Evolutionary conservation across 805 yeast genomes (phyloP).

Genomic region (Saturnispora kantuleensis): DNA sequence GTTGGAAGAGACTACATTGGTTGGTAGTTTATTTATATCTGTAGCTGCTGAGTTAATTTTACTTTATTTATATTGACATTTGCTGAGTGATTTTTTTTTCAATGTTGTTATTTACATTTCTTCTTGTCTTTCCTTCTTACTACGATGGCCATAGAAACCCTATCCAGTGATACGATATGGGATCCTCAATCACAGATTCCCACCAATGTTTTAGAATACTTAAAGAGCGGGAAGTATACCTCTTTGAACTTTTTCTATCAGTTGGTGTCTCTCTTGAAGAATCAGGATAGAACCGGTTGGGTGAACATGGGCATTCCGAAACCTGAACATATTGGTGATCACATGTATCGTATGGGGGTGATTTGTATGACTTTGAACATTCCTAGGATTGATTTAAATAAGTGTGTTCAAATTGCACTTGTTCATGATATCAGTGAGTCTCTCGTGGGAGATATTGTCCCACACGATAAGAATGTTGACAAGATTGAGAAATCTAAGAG

Average conservation of each 20-base stretch:
- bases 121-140: background rate
- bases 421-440: slow-evolving; percentile 94
- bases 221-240: slow-evolving; percentile 20
- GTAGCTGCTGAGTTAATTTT: background rate
- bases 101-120: background rate
- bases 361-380: slow-evolving; percentile 59
- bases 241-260: slow-evolving; percentile 35
- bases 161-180: slow-evolving; percentile 26
- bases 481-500: slow-evolving; percentile 79
- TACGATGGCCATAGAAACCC: background rate
- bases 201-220: slow-evolving; percentile 24
- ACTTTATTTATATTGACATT: background rate
- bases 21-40: slow-evolving; percentile 36
- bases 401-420: slow-evolving; percentile 76
- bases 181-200: slow-evolving; percentile 37
- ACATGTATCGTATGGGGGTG: slow-evolving; percentile 90
- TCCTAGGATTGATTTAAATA: slow-evolving; percentile 35
- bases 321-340: slow-evolving; percentile 79
- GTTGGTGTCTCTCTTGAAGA: slow-evolving; percentile 60
- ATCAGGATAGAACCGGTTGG: slow-evolving; percentile 92
- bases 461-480: slow-evolving; percentile 53
- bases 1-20: slow-evolving; percentile 65
- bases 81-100: background rate
- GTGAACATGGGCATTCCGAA: slow-evolving; percentile 49
- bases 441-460: slow-evolving; percentile 90